Evolutionary conservation across 1,284 basidiomycete genomes (phyloP), one percentile per base, ranked within the genome.

Genomic region (Ceratobasidium sp.): DNA sequence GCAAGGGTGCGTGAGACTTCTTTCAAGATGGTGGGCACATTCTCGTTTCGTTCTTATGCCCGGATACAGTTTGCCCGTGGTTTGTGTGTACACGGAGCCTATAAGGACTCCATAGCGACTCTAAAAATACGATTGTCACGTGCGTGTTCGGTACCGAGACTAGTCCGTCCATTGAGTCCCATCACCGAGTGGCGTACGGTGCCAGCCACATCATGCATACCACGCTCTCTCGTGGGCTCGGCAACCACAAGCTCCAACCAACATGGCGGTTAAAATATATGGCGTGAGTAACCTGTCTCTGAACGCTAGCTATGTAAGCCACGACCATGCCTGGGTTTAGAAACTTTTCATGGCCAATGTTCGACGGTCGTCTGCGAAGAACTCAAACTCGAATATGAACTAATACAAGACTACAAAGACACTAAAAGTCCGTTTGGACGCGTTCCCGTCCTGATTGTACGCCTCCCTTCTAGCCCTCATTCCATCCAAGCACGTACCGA

Each of bases 381-480:
- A 49, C 67, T 77, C 33, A 58, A 60, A 15, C 53, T 78, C 7
- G 77, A 78, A 6, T 79, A 78, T 39, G 63, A 61, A 33, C 49
- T 80, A 23, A 66, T 66, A 18, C 23, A 64, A 26, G 42, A 64
- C 20, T 64, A 64, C n/a, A n/a, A n/a, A 64, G 61, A 53, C 18
- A 67, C 28, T 23, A 76, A 49, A 28, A 63, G 66, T 23, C 78
- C 72, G 40, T 79, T 79, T 42, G 77, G 70, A 3, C 49, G 42
- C 26, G 60, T 78, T 23, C 77, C 77, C 1, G 77, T 75, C n/a
- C 49, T 78, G 20, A 49, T 78, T 20, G 77, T 78, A 64, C 12
- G 76, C 58, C 18, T 23, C 46, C 42, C 26, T 15, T 39, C 5
- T 18, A 33, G 33, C 33, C 33, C 33, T 33, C 23, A 26, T 33